Conservation (phyloP, 2,329 filamentous ascomycete genomes). For the Cordyceps cateniannulata region DNA sequence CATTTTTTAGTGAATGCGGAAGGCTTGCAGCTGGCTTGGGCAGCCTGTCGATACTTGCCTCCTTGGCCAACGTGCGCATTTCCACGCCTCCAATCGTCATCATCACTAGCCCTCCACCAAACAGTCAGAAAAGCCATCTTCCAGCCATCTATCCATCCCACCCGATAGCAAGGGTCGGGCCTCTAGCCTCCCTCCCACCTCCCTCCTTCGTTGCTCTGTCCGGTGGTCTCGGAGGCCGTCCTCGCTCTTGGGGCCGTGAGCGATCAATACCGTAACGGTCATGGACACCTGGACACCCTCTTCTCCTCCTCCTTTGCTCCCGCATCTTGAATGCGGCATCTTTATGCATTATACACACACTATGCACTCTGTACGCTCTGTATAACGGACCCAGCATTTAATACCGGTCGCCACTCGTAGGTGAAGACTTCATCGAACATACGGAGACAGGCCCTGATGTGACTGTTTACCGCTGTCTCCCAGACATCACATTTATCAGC, state of each 20-base stretch:
- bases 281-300: not conserved
- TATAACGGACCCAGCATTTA: not conserved
- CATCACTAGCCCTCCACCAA: no score
- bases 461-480: not conserved
- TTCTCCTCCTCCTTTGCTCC: not conserved
- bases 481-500: not conserved
- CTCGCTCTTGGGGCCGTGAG: not conserved
- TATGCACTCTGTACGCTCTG: not conserved
- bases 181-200: not conserved
- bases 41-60: no score
- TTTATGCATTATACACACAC: not conserved
- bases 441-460: conserved; percentile 1
- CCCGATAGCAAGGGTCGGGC: conserved; percentile 3
- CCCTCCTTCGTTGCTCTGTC: not conserved
- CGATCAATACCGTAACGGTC: not conserved
- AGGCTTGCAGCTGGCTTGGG: not conserved
- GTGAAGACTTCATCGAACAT: not conserved
- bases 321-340: not conserved
- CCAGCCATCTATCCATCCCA: not conserved
- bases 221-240: not conserved
- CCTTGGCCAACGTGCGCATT: no score
- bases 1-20: not conserved
- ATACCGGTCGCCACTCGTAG: not conserved
- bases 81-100: no score
- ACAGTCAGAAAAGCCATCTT: no score